These are phyloP conservation scores for Globisporangium yorkense DNA, from an alignment of 352 stramenopile genomes.

Conservation along the genomic window DNA sequence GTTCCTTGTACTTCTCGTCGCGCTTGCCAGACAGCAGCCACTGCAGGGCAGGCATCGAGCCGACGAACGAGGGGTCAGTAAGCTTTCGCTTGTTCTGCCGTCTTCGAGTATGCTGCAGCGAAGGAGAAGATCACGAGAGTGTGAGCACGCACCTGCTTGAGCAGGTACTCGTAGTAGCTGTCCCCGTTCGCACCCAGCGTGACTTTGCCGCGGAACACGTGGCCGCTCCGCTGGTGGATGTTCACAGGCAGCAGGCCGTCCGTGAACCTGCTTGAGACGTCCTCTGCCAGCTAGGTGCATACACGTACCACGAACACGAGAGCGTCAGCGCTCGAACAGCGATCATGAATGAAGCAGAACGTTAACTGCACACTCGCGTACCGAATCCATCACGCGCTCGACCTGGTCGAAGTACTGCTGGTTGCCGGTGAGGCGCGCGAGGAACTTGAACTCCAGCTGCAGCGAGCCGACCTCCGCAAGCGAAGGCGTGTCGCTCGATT, in stretches of 20 bases:
- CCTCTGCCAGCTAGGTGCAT: constrained; percentile 29
- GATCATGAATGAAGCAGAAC: not conserved
- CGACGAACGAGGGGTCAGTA: not conserved
- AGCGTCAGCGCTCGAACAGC: not conserved
- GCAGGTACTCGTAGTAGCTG: constrained; percentile 84
- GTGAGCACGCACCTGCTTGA: constrained; percentile 54
- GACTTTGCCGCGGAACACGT: constrained; percentile 44
- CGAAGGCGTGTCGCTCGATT: constrained; percentile 29
- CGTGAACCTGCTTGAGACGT: constrained; percentile 48
- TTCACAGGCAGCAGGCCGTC: constrained; percentile 50
- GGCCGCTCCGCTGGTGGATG: constrained; percentile 34
- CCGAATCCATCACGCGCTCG: constrained; percentile 59
- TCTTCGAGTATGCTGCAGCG: not conserved
- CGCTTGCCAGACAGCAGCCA: constrained; percentile 71
- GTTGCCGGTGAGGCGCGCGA: constrained; percentile 53
- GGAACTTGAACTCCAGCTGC: constrained; percentile 82
- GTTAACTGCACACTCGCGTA: constrained; percentile 10
- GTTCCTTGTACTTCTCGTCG: constrained; percentile 60
- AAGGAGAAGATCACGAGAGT: not conserved
- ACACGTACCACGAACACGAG: not conserved
- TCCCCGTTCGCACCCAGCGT: constrained; percentile 69
- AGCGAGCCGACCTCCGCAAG: constrained; percentile 65
- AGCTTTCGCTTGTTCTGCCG: not conserved
- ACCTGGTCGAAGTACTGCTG: constrained; percentile 60
- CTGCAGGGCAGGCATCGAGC: constrained; percentile 12